Percentiles rank a stretch among this genome's conserved stretches.
phyloP scores from a whole-genome alignment of 257 asterid genomes.

The Verbascum thapsus region DNA sequence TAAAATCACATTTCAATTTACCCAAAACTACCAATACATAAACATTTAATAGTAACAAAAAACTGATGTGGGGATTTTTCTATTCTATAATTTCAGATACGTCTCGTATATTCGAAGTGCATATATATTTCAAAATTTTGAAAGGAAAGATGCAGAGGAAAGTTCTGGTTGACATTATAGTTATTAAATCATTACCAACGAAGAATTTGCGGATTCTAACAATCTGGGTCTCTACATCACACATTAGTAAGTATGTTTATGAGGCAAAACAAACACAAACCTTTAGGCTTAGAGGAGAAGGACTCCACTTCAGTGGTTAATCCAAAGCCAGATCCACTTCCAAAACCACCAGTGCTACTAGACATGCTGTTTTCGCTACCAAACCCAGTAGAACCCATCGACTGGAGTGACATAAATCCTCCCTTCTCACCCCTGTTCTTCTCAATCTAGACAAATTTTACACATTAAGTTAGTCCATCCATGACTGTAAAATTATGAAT shows the following conservation, averaged over 20 bases:
- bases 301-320: slow-evolving; percentile 66
- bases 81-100: no score
- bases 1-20: slow-evolving; percentile 8
- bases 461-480: slow-evolving; percentile 18
- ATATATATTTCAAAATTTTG: neutral
- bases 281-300: slow-evolving; percentile 67
- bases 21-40: slow-evolving; percentile 12
- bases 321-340: slow-evolving; percentile 65
- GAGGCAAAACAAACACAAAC: slow-evolving; percentile 40
- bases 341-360: slow-evolving; percentile 58
- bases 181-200: neutral
- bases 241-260: slow-evolving; percentile 5
- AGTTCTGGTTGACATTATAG: neutral
- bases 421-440: slow-evolving; percentile 77
- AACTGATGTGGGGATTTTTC: no score
- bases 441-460: slow-evolving; percentile 54
- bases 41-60: neutral
- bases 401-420: slow-evolving; percentile 66
- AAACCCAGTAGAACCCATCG: slow-evolving; percentile 75
- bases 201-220: slow-evolving; percentile 5
- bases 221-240: neutral
- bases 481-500: slow-evolving; percentile 29
- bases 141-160: slow-evolving; percentile 1
- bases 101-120: no score
- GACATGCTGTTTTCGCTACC: slow-evolving; percentile 67